Conservation (phyloP, 768 basidiomycete genomes). For the Rhodotorula taiwanensis region DNA sequence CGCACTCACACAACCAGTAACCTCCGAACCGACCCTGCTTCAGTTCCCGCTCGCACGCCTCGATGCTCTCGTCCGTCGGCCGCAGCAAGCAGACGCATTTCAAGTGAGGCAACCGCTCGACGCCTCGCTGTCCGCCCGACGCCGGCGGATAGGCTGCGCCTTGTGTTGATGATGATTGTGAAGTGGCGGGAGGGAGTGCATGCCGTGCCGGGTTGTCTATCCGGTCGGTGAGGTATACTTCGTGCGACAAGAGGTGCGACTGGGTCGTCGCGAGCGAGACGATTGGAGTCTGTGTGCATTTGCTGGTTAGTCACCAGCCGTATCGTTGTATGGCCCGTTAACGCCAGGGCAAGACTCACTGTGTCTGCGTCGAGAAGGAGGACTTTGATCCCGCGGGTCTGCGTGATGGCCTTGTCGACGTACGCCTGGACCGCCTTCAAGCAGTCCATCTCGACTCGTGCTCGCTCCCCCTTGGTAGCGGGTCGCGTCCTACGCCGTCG, state of each 20-base stretch:
- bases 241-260: constrained; percentile 82
- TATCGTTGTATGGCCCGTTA: neutral
- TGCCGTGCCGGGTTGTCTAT: constrained; percentile 69
- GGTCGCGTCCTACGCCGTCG: no score
- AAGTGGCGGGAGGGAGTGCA: neutral
- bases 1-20: constrained; percentile 97
- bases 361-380: constrained; percentile 90
- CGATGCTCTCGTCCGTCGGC: constrained; percentile 70
- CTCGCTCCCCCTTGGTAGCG: no score
- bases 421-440: constrained; percentile 92
- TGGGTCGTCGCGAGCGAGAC: constrained; percentile 92
- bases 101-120: constrained; percentile 90
- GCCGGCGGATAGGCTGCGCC: constrained; percentile 8
- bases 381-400: constrained; percentile 78
- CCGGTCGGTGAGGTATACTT: constrained; percentile 94
- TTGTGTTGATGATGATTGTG: neutral
- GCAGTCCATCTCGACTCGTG: constrained; percentile 73
- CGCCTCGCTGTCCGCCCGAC: constrained; percentile 46
- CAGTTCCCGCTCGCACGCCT: constrained; percentile 74
- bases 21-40: constrained; percentile 89
- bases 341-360: constrained; percentile 54
- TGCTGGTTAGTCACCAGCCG: neutral
- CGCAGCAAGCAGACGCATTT: constrained; percentile 94
- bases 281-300: constrained; percentile 64
- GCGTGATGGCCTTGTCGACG: constrained; percentile 76